phyloP scores from a whole-genome alignment of 495 filamentous ascomycete genomes.

The Oidiodendron maius region DNA sequence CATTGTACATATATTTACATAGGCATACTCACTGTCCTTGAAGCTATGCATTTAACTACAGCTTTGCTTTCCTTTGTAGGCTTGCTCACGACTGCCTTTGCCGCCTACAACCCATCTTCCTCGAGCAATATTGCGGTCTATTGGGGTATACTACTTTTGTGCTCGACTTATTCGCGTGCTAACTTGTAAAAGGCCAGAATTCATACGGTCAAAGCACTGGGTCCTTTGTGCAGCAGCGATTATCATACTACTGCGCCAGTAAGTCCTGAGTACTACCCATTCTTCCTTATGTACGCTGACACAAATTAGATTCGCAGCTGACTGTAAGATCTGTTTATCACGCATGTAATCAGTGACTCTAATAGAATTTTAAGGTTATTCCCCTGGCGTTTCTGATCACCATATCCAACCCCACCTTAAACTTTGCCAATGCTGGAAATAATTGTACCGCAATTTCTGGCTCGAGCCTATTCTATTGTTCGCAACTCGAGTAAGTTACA shows the following conservation, averaged over 20 bases:
- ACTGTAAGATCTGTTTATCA: conserved; percentile 15
- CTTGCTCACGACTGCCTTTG: conserved; percentile 14
- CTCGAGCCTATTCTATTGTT: conserved; percentile 51
- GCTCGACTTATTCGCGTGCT: too few species aligned
- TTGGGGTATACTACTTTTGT: too few species aligned
- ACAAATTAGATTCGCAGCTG: conserved; percentile 23
- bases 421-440: conserved; percentile 55
- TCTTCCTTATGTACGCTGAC: conserved; percentile 3
- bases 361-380: conserved; percentile 48
- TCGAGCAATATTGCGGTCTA: conserved; percentile 59
- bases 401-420: conserved; percentile 49
- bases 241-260: conserved; percentile 51
- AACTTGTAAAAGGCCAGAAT: conserved; percentile 38
- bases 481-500: conserved; percentile 50
- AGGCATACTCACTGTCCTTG: background rate
- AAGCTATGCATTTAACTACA: conserved; percentile 3
- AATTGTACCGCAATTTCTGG: conserved; percentile 52
- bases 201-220: conserved; percentile 37
- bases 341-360: background rate
- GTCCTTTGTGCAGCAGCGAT: conserved; percentile 33
- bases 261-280: conserved; percentile 23
- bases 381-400: conserved; percentile 55
- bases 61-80: background rate
- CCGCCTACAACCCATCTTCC: conserved; percentile 42
- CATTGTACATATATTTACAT: background rate